Percentiles rank a stretch among this genome's conserved stretches.
Conservation (phyloP, 495 filamentous ascomycete genomes). For the Xylaria telfairii region DNA sequence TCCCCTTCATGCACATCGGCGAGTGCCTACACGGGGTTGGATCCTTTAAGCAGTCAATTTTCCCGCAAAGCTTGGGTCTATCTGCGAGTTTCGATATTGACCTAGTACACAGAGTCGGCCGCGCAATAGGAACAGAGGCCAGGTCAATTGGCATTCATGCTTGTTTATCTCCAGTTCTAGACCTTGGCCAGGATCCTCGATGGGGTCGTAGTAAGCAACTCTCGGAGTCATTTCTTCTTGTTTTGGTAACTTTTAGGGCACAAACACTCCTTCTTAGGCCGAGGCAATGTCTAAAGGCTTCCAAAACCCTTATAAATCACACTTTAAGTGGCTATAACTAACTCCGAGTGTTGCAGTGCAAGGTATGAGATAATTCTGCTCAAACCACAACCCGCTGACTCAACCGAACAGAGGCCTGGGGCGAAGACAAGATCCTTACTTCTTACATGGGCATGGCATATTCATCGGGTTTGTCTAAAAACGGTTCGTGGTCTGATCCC, state of each 20-base stretch:
- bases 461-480: constrained; percentile 47
- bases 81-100: constrained; percentile 47
- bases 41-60: constrained; percentile 49
- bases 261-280: no score
- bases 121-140: constrained; percentile 47
- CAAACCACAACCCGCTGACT: not conserved
- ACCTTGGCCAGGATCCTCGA: constrained; percentile 48
- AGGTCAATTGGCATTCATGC: constrained; percentile 49
- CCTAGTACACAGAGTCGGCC: constrained; percentile 44
- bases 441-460: constrained; percentile 50
- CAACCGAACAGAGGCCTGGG: constrained; percentile 44
- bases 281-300: no score
- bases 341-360: no score
- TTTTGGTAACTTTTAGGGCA: no score
- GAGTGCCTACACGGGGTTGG: constrained; percentile 52
- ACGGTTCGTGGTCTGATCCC: constrained; percentile 42
- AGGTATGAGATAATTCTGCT: constrained; percentile 27
- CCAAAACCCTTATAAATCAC: no score
- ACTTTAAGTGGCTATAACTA: no score
- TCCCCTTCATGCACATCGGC: constrained; percentile 47
- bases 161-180: constrained; percentile 51
- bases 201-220: constrained; percentile 54
- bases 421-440: constrained; percentile 51
- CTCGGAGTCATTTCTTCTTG: no score
- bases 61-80: constrained; percentile 46